These are phyloP conservation scores for Trichoderma citrinoviride DNA, from an alignment of 2,329 filamentous ascomycete species.

Conservation along the genomic window DNA sequence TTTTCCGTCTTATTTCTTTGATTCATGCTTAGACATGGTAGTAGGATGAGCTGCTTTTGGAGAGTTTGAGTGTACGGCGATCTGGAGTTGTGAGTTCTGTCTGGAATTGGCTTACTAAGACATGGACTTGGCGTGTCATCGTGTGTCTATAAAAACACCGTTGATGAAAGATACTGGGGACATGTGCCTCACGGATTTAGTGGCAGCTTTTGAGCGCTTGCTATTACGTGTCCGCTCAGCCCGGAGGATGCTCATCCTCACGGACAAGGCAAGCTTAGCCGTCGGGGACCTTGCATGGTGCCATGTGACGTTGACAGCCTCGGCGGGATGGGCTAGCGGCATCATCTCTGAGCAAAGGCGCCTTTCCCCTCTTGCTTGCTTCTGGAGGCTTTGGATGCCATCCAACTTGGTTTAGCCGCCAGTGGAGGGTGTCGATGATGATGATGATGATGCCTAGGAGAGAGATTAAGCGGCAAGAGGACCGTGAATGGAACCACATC, in stretches of 20 bases:
- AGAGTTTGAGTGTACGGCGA: too few species aligned
- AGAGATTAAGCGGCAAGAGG: not conserved
- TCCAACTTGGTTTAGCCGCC: too few species aligned
- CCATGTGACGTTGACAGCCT: slow-evolving; percentile 17
- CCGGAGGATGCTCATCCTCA: not conserved
- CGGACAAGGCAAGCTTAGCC: not conserved
- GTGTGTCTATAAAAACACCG: too few species aligned
- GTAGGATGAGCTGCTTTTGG: too few species aligned
- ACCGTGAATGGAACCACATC: not conserved
- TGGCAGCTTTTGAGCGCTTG: too few species aligned
- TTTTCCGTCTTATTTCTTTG: too few species aligned
- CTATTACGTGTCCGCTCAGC: not conserved
- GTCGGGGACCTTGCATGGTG: slow-evolving; percentile 16
- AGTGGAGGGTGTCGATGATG: not conserved
- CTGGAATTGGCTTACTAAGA: too few species aligned
- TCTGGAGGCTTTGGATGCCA: not conserved
- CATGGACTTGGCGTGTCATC: too few species aligned
- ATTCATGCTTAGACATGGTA: too few species aligned
- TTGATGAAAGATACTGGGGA: too few species aligned
- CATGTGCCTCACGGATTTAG: not conserved
- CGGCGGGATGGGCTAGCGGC: not conserved
- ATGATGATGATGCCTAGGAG: not conserved
- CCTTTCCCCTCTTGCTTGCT: not conserved
- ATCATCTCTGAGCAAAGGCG: not conserved
- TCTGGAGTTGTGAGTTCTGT: too few species aligned